These are phyloP conservation scores for Aspergillus awamori DNA, from an alignment of 2,329 filamentous ascomycete species.

Conservation along the genomic window DNA sequence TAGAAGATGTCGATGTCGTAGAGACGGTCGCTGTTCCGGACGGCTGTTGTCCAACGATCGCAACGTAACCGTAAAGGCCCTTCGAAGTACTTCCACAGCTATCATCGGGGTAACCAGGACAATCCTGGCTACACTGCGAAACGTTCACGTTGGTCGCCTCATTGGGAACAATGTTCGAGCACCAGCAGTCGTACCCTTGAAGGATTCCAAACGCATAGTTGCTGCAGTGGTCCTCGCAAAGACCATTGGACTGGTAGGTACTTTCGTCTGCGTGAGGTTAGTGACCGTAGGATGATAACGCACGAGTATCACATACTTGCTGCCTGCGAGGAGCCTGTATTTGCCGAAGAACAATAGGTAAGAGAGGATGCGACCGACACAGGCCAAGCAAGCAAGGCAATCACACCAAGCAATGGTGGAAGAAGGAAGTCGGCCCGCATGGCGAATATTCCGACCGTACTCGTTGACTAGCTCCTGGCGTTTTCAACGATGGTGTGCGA, in stretches of 20 bases:
- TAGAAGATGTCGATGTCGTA: conserved; percentile 25
- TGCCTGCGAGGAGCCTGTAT: conserved; percentile 46
- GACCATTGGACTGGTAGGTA: conserved; percentile 51
- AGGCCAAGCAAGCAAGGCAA: conserved; percentile 31
- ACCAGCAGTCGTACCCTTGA: conserved; percentile 53
- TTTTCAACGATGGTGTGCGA: not conserved
- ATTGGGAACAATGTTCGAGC: conserved; percentile 50
- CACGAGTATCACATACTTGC: conserved; percentile 36
- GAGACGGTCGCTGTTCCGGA: conserved; percentile 36
- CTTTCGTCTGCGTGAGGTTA: conserved; percentile 35
- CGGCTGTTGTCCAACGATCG: conserved; percentile 36
- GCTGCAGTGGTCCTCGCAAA: conserved; percentile 44
- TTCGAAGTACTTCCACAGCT: conserved; percentile 46
- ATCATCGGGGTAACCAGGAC: conserved; percentile 53
- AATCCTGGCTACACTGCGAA: conserved; percentile 43
- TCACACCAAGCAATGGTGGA: conserved; percentile 19
- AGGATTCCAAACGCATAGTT: conserved; percentile 51
- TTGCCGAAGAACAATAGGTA: conserved; percentile 48
- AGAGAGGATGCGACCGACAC: conserved; percentile 30
- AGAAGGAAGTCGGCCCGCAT: conserved; percentile 29
- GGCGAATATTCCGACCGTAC: conserved; percentile 5
- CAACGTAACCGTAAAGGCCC: conserved; percentile 49
- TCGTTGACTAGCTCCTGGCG: not conserved
- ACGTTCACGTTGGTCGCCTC: conserved; percentile 33
- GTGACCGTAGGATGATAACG: not conserved